Conservation (phyloP, 2,329 filamentous ascomycete genomes). For the Drechslerella dactyloides region DNA sequence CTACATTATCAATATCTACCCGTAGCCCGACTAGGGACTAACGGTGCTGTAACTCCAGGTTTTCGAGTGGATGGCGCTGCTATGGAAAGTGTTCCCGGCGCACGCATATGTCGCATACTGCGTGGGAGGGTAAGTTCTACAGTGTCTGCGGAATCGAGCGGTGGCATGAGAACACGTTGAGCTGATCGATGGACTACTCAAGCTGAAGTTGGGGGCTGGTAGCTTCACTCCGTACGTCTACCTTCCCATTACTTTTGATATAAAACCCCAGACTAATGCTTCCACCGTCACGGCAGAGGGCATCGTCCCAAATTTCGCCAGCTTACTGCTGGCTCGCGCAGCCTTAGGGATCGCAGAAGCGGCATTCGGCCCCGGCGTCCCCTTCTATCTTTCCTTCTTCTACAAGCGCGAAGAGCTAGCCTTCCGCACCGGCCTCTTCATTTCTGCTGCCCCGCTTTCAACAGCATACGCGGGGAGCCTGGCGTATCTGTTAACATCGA, state of each 20-base stretch:
- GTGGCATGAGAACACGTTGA: conserved; percentile 1
- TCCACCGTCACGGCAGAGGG: conserved; percentile 53
- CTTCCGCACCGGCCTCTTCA: conserved; percentile 82
- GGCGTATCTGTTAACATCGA: conserved; percentile 70
- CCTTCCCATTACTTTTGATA: not conserved
- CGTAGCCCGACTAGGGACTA: not conserved
- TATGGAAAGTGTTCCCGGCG: conserved; percentile 68
- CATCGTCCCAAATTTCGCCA: conserved; percentile 52
- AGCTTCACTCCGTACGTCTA: conserved; percentile 54
- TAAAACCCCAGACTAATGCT: conserved; percentile 24
- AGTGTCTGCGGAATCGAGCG: not conserved
- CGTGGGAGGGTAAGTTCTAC: conserved; percentile 53
- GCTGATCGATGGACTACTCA: conserved; percentile 48
- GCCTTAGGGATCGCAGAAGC: conserved; percentile 70
- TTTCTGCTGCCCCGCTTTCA: conserved; percentile 77
- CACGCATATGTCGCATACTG: conserved; percentile 64
- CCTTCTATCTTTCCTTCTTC: conserved; percentile 71
- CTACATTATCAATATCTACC: not conserved
- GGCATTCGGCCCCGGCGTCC: conserved; percentile 67
- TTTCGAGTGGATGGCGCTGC: conserved; percentile 70
- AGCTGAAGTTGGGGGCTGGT: conserved; percentile 54
- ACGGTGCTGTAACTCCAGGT: conserved; percentile 37
- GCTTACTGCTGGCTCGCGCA: conserved; percentile 65
- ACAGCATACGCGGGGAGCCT: conserved; percentile 78
- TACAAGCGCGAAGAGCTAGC: conserved; percentile 75